A percentile compares a stretch with the other conserved stretches of the same genome.
Evolutionary conservation across 2,329 filamentous ascomycete genomes (phyloP).

Genomic region (Ophiosphaerella herpotricha): DNA sequence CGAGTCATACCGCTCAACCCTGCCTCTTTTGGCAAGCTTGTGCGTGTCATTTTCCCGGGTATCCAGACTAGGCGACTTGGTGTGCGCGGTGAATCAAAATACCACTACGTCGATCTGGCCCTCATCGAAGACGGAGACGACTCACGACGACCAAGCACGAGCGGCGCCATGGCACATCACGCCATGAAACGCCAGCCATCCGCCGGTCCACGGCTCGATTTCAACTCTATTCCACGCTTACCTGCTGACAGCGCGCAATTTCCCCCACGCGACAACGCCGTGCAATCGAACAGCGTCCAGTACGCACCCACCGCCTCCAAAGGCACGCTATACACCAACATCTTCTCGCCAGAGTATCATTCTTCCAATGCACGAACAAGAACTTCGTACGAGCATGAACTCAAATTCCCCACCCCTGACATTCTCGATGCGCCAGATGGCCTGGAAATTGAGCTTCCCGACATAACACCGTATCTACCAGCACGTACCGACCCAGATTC

Average conservation of each 20-base stretch:
- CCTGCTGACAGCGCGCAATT: constrained; percentile 56
- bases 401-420: constrained; percentile 65
- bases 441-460: constrained; percentile 78
- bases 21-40: constrained; percentile 95
- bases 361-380: constrained; percentile 44
- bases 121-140: constrained; percentile 46
- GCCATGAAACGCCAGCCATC: constrained; percentile 40
- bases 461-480: constrained; percentile 81
- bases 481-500: constrained; percentile 82
- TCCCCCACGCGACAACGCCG: constrained; percentile 39
- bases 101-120: constrained; percentile 75
- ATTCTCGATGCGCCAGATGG: constrained; percentile 65
- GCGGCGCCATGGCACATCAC: constrained; percentile 27
- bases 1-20: constrained; percentile 94
- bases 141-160: constrained; percentile 20
- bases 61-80: constrained; percentile 90
- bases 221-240: constrained; percentile 50
- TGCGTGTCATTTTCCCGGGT: constrained; percentile 92
- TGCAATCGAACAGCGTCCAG: constrained; percentile 34
- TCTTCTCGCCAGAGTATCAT: constrained; percentile 50
- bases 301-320: constrained; percentile 48
- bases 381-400: constrained; percentile 63
- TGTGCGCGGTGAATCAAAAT: constrained; percentile 95
- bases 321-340: constrained; percentile 53
- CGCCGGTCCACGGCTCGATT: constrained; percentile 38